A percentile compares a stretch with the other conserved stretches of the same genome.
Evolutionary conservation across 2,329 filamentous ascomycete species (phyloP).

Genomic region (Calonectria pseudoturangicola): DNA sequence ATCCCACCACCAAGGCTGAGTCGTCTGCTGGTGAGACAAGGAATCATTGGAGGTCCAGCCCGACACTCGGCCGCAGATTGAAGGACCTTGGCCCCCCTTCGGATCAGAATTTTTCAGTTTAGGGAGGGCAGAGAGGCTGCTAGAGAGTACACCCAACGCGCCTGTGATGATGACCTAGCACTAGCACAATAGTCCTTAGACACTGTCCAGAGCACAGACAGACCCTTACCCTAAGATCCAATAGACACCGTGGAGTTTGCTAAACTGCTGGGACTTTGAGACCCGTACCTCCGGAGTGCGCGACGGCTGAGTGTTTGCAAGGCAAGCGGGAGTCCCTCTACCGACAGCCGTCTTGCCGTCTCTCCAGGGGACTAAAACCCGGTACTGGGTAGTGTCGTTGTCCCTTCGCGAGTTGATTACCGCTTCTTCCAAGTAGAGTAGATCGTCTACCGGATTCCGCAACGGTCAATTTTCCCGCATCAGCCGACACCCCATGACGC

Average conservation of each 20-base stretch:
- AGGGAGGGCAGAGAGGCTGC: slow-evolving; percentile 1
- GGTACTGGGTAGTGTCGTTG: background rate
- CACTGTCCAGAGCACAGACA: slow-evolving; percentile 41
- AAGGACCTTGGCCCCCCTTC: slow-evolving; percentile 18
- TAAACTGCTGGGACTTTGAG: slow-evolving; percentile 20
- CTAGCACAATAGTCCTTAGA: slow-evolving; percentile 39
- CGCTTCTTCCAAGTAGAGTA: background rate
- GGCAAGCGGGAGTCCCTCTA: slow-evolving; percentile 7
- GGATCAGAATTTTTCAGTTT: slow-evolving; percentile 12
- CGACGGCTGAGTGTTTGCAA: slow-evolving; percentile 2
- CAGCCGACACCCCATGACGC: slow-evolving; percentile 1
- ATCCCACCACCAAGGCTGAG: slow-evolving; percentile 28
- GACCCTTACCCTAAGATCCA: slow-evolving; percentile 31
- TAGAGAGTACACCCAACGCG: slow-evolving; percentile 23
- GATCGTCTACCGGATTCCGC: slow-evolving; percentile 14
- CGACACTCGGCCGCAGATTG: slow-evolving; percentile 4
- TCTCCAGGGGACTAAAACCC: slow-evolving; percentile 14
- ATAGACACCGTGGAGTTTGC: slow-evolving; percentile 11
- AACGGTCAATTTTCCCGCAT: slow-evolving; percentile 4
- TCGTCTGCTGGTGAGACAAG: slow-evolving; percentile 31
- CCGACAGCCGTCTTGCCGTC: background rate
- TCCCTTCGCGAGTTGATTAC: slow-evolving; percentile 6
- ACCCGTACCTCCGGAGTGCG: slow-evolving; percentile 7
- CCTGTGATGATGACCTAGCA: slow-evolving; percentile 38
- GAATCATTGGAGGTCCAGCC: slow-evolving; percentile 19